A percentile compares a stretch with the other conserved stretches of the same genome.
These are phyloP conservation scores for Barnettozyma vustinii DNA, from an alignment of 805 yeast species.

Conservation along the genomic window DNA sequence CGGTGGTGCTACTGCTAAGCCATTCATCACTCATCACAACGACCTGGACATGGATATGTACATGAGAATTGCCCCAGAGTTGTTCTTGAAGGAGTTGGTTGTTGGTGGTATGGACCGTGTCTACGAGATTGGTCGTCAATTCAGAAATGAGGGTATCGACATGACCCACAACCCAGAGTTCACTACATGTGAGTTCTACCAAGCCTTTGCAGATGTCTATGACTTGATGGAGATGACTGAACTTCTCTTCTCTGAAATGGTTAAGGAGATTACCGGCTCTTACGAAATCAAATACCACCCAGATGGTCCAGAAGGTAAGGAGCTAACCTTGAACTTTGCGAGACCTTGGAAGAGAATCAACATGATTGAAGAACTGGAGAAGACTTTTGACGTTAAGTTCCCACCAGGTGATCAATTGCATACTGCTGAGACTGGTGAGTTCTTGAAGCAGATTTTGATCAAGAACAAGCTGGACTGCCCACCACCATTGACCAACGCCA, in stretches of 20 bases:
- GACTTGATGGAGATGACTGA: constrained; percentile 94
- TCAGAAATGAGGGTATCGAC: constrained; percentile 98
- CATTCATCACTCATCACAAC: constrained; percentile 94
- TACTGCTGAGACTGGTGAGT: constrained; percentile 88
- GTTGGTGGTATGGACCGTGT: constrained; percentile 99
- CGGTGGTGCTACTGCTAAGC: constrained; percentile 99
- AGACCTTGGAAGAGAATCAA: constrained; percentile 99
- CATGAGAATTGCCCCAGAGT: constrained; percentile 98
- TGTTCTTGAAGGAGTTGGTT: constrained; percentile 91
- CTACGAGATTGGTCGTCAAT: constrained; percentile 97
- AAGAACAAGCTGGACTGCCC: constrained; percentile 84
- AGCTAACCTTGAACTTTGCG: constrained; percentile 73
- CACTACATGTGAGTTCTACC: constrained; percentile 97
- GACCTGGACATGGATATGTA: constrained; percentile 93
- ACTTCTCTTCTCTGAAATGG: constrained; percentile 92
- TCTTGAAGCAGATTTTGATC: constrained; percentile 73
- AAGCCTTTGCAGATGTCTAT: constrained; percentile 95
- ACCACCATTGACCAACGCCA: constrained; percentile 91
- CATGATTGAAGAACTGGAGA: constrained; percentile 95
- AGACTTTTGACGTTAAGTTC: constrained; percentile 78
- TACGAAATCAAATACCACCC: constrained; percentile 88
- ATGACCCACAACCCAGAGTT: constrained; percentile 99
- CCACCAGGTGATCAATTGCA: constrained; percentile 95
- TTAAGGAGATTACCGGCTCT: constrained; percentile 87
- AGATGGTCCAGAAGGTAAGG: constrained; percentile 84